These are phyloP conservation scores for Thermothielavioides terrestris DNA, from an alignment of 495 filamentous ascomycete species.

Conservation along the genomic window DNA sequence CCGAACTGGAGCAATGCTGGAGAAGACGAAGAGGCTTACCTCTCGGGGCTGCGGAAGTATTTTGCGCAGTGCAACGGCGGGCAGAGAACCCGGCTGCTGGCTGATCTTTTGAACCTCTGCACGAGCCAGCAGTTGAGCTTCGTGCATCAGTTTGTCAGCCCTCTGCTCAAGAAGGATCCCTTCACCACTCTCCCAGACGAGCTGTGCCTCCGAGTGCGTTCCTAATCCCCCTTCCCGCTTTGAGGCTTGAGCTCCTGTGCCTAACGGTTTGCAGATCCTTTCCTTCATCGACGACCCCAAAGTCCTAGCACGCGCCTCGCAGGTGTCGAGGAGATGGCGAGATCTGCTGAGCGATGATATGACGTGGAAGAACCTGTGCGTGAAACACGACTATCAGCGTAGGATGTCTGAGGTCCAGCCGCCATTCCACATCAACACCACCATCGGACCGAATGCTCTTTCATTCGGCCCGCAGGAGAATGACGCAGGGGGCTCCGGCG, in stretches of 20 bases:
- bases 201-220: conserved; percentile 67
- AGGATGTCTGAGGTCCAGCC: conserved; percentile 39
- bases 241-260: neutral
- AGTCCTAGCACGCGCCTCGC: conserved; percentile 82
- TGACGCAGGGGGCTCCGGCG: conserved; percentile 28
- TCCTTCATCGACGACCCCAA: conserved; percentile 93
- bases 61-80: conserved; percentile 42
- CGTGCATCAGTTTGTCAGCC: conserved; percentile 85
- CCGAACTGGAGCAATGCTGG: conserved; percentile 46
- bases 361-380: conserved; percentile 93
- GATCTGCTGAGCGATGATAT: conserved; percentile 90
- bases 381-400: conserved; percentile 80
- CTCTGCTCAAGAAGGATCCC: conserved; percentile 89
- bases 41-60: conserved; percentile 40
- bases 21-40: conserved; percentile 45
- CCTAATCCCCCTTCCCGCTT: neutral
- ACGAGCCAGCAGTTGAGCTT: conserved; percentile 92
- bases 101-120: conserved; percentile 81
- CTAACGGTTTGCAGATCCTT: conserved; percentile 51
- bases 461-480: conserved; percentile 19
- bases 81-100: conserved; percentile 56
- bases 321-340: conserved; percentile 89
- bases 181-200: conserved; percentile 86
- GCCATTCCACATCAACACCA: conserved; percentile 16
- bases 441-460: conserved; percentile 19